Base-by-base conservation (phyloP, 805 yeast genomes). In the Kluyveromyces nonfermentans region DNA sequence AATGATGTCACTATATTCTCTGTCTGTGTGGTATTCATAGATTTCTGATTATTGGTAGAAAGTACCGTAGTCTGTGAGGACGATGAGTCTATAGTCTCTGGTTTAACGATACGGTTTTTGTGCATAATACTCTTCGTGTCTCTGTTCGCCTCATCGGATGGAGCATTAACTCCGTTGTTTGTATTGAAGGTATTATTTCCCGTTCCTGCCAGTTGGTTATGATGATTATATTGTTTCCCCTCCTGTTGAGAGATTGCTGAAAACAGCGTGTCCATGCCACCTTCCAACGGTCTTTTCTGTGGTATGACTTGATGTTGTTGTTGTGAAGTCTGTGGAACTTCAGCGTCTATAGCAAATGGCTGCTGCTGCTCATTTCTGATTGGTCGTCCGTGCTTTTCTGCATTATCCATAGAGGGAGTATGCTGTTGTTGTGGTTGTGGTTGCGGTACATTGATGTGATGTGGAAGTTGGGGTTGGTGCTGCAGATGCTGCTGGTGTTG, bases 391-490 rank as follows among this genome's bases (percentile, higher is more conserved):
- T 52, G 50, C 36, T 52, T 59, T 43, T 60, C 64, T 16, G 52
- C 54, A 20, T 56, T 50, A 49, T 58, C 64, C 41, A 59, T 47
- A 25, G 60, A 53, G 28, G 64, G 66, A 47, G n/a, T n/a, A n/a
- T 59, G 66, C 40, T 57, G 50, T 57, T 55, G 55, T 7, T 56
- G 50, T 12, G 65, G 65, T 33, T 58, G 60, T 8, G 19, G 39
- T 17, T 35, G 37, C 20, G 7, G 22, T 17, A 25, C 12, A 25
- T 45, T 44, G 54, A 22, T 49, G 54, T 20, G 46, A 17, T 48
- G 56, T 14, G 45, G 55, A 25, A 50, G 60, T n/a, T 45, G 57
- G 8, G 41, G 54, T 33, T 48, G 56, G 7, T 41, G 53, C 42
- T 50, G 56, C 42, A 39, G 43, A 31, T 50, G 37, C 22, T 35